These are phyloP conservation scores for Furcasterigmium sp. DNA, from an alignment of 2,329 filamentous ascomycete species.

Conservation along the genomic window DNA sequence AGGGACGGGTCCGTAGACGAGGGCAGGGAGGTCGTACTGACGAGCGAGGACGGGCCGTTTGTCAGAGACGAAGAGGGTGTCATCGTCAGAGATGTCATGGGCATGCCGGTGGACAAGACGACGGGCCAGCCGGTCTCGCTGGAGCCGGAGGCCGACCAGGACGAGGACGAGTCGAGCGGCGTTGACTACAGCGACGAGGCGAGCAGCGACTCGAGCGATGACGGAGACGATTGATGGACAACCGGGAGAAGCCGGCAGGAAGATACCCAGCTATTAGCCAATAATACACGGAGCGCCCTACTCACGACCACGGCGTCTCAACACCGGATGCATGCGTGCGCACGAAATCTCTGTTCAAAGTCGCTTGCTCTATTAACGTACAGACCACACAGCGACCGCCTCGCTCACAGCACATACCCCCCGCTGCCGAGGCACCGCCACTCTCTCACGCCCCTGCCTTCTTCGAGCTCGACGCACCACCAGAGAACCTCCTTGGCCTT, in stretches of 20 bases:
- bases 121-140: conserved; percentile 25
- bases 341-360: too few relatives aligned
- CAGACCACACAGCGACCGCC: too few relatives aligned
- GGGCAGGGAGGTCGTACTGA: conserved; percentile 9
- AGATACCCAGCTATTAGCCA: too few relatives aligned
- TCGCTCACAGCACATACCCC: conserved; percentile 55
- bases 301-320: too few relatives aligned
- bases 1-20: conserved; percentile 39
- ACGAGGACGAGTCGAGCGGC: conserved; percentile 4
- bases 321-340: too few relatives aligned
- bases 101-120: conserved; percentile 29
- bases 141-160: conserved; percentile 10
- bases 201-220: conserved; percentile 11
- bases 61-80: conserved; percentile 50
- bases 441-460: conserved; percentile 70
- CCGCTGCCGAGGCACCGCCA: conserved; percentile 69
- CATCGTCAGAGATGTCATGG: conserved; percentile 36
- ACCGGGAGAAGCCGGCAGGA: conserved; percentile 19
- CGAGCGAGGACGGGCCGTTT: conserved; percentile 39
- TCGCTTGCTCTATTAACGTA: too few relatives aligned
- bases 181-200: conserved; percentile 6
- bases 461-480: conserved; percentile 97
- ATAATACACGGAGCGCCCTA: too few relatives aligned
- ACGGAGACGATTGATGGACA: conserved; percentile 22
- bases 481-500: conserved; percentile 91